phyloP scores from a whole-genome alignment of 768 basidiomycete genomes.

The Cystobasidiopsis lactophilus region DNA sequence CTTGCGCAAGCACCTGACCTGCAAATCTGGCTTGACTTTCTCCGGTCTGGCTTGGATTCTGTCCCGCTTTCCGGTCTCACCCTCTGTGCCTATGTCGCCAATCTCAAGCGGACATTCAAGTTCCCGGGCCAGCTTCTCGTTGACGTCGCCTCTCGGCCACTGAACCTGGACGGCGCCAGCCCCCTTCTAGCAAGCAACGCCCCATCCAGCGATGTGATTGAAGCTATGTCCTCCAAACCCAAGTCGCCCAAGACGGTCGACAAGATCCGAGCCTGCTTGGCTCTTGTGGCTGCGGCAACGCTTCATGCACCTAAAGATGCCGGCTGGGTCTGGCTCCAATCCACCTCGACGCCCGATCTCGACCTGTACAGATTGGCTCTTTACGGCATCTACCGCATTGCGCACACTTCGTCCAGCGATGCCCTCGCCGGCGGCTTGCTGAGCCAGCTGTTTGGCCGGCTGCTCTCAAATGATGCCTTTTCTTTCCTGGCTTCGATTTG shows the following conservation, averaged over 20 bases:
- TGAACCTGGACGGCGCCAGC: no score
- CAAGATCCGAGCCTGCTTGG: conserved; percentile 26
- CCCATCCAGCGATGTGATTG: not conserved
- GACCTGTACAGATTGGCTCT: conserved; percentile 39
- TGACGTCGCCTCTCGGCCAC: no score
- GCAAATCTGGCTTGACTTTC: no score
- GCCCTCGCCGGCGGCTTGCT: conserved; percentile 30
- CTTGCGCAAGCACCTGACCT: no score
- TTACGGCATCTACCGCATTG: conserved; percentile 40
- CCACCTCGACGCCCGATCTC: conserved; percentile 16
- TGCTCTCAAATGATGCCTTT: conserved; percentile 32
- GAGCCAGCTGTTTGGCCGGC: conserved; percentile 25
- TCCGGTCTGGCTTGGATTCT: no score
- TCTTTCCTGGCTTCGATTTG: conserved; percentile 62
- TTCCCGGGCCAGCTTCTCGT: no score
- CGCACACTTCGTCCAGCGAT: conserved; percentile 35
- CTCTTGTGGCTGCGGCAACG: conserved; percentile 24
- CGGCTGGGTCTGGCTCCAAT: conserved; percentile 6
- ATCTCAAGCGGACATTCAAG: no score
- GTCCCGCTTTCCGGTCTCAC: no score
- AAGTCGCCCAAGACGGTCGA: conserved; percentile 28
- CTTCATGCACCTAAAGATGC: conserved; percentile 36
- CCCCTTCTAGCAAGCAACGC: no score
- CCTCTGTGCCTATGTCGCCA: no score
- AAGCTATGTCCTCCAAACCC: not conserved